Percentiles rank a stretch among this genome's conserved stretches.
Evolutionary conservation across 148 eudicot genomes (phyloP).

Genomic region (Suaeda aralocaspica): DNA sequence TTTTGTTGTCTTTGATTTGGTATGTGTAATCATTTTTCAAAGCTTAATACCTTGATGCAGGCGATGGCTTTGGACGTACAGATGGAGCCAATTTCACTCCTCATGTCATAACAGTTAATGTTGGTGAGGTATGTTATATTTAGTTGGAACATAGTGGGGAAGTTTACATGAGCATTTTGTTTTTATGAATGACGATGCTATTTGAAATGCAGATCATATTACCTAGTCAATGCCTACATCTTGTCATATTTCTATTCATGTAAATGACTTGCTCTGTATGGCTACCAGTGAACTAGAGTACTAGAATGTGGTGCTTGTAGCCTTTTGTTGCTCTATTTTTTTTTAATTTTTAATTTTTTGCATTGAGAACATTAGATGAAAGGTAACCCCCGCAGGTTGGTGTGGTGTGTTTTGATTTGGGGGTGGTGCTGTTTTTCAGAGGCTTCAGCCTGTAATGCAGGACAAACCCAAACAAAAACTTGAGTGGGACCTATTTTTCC

Average conservation of each 20-base stretch:
- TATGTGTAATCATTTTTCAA: not conserved
- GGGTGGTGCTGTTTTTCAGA: too few relatives aligned
- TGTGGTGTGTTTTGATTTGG: too few relatives aligned
- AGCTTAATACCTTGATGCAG: slow-evolving; percentile 31
- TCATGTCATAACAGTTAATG: slow-evolving; percentile 59
- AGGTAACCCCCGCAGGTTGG: too few relatives aligned
- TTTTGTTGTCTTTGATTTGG: not conserved
- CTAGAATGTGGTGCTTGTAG: not conserved
- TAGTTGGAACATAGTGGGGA: not conserved
- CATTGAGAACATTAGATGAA: too few relatives aligned
- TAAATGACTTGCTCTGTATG: not conserved
- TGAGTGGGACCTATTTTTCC: too few relatives aligned
- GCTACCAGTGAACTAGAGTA: not conserved
- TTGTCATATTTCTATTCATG: not conserved
- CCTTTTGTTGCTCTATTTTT: not conserved
- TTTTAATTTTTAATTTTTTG: not conserved
- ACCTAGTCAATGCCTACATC: not conserved
- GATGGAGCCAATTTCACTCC: slow-evolving; percentile 68
- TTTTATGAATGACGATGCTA: not conserved
- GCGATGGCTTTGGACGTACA: slow-evolving; percentile 38
- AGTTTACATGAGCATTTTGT: slow-evolving; percentile 3
- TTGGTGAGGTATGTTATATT: slow-evolving; percentile 59
- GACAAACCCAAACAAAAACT: not conserved
- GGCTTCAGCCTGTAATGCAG: not conserved
- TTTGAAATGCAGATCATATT: not conserved